Conservation (phyloP, 371 early-diverging fungal species). For the Zancudomyces culisetae region DNA sequence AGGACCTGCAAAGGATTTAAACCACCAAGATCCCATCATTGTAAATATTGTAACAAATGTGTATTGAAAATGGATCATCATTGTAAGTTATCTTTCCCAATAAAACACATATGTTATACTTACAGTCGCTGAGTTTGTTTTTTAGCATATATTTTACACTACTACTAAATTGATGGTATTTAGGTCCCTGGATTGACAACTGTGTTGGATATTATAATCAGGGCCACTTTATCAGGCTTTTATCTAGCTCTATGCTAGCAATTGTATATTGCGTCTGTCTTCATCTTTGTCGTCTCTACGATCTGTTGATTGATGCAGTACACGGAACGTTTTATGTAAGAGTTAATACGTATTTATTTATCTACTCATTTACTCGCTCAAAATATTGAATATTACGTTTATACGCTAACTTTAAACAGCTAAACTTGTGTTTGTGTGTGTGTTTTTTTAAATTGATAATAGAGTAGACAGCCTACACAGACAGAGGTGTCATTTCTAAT, state of each 20-base stretch:
- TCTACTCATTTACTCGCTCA: no score
- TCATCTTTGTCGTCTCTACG: slow-evolving; percentile 23
- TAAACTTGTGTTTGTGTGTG: not conserved
- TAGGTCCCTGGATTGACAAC: slow-evolving; percentile 82
- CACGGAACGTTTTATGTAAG: slow-evolving; percentile 22
- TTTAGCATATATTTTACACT: not conserved
- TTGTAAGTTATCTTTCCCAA: slow-evolving; percentile 27
- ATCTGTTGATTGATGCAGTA: slow-evolving; percentile 27
- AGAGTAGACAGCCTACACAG: slow-evolving; percentile 27
- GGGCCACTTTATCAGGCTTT: slow-evolving; percentile 73
- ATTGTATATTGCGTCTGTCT: slow-evolving; percentile 27
- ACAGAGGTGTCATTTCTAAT: slow-evolving; percentile 47
- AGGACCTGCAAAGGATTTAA: slow-evolving; percentile 52
- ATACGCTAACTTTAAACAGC: no score
- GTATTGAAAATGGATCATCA: slow-evolving; percentile 87
- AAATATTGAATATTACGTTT: no score
- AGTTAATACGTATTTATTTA: no score
- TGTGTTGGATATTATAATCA: slow-evolving; percentile 84
- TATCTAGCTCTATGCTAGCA: slow-evolving; percentile 44
- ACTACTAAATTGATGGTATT: no score
- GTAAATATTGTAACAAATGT: slow-evolving; percentile 54
- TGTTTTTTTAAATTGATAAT: not conserved
- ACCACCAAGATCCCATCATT: slow-evolving; percentile 71
- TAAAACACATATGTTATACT: not conserved
- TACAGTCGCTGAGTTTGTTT: not conserved